A percentile compares a stretch with the other conserved stretches of the same genome.
Conservation (phyloP, 192 early-diverging fungal genomes). For the Phycomyces blakesleeanus region DNA sequence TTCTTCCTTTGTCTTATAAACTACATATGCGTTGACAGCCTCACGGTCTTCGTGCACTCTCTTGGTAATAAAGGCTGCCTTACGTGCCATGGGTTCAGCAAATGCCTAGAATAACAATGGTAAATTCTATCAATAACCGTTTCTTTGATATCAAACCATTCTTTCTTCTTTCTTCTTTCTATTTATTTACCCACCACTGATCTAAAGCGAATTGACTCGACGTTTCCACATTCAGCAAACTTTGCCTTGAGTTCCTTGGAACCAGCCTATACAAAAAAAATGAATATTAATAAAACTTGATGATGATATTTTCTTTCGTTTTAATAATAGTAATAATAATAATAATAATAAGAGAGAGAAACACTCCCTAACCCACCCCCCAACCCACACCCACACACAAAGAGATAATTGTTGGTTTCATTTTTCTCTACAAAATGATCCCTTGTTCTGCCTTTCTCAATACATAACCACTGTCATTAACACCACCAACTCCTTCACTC, state of each 20-base stretch:
- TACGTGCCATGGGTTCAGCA: slow-evolving; percentile 63
- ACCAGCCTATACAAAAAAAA: slow-evolving; percentile 39
- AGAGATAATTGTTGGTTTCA: no score
- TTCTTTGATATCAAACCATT: background rate
- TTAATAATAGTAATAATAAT: no score
- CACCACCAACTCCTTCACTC: no score
- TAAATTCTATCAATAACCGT: no score
- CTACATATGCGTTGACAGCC: slow-evolving; percentile 86
- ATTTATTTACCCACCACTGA: slow-evolving; percentile 59
- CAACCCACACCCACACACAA: background rate
- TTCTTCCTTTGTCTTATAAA: slow-evolving; percentile 54
- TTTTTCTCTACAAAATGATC: no score
- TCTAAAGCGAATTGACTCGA: slow-evolving; percentile 89
- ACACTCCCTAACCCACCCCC: background rate
- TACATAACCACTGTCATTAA: no score
- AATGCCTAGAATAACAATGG: slow-evolving; percentile 39
- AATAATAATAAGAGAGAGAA: no score
- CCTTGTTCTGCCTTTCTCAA: no score
- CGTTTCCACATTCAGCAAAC: slow-evolving; percentile 62
- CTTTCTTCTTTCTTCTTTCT: background rate
- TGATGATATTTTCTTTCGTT: no score
- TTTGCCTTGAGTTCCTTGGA: slow-evolving; percentile 66
- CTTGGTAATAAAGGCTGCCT: slow-evolving; percentile 78
- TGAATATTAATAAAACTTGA: no score
- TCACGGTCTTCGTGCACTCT: slow-evolving; percentile 83